Evolutionary conservation across 192 early-diverging fungal species (phyloP), one percentile per base, ranked within the genome.

Genomic region (Linnemannia zychae): DNA sequence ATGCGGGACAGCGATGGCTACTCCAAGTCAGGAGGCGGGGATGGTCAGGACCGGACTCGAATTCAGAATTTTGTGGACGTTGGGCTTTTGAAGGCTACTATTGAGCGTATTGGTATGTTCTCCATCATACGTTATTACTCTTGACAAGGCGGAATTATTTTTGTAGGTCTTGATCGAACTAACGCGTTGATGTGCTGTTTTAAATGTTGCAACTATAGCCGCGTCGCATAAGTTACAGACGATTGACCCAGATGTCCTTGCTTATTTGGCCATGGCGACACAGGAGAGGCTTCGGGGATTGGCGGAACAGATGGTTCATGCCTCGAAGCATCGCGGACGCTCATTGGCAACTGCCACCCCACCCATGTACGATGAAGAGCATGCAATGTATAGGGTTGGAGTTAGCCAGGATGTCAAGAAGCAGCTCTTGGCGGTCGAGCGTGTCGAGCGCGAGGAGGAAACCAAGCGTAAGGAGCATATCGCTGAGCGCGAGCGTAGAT

Each of bases 351-450:
- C 93, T 28, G 90, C 91, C 67, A 88, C 92, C 13, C 92, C 94
- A 33, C 91, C 91, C 0, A 72, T 92, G 37, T 86, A 91, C 57
- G 79, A 79, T 48, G 88, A 88, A 1, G 88, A 92, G 3, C 88
- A 90, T n/a, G 90, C 94, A 17, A 81, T 94, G 44, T 96, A 94
- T 86, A 93, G 93, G 74, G 91, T 95, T 52, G 88, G 88, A 5
- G 88, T 94, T 16, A 90, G 90, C 53, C 89, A 92, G 81, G 94
- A 96, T 71, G 91, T 93, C 24, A 91, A 91, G 77, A 90, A 91
- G 48, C 95, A 96, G 83, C 87, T 96, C 34, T 71, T 90, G 57
- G 93, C 93, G 18, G 88, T 96, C 52, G 94, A 95, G 82, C 91
- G 92, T 71, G 92, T 92, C 20, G 94, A 94, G 65, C 87, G 91